Conservation (phyloP, 352 stramenopile species). For the Globisporangium splendens region DNA sequence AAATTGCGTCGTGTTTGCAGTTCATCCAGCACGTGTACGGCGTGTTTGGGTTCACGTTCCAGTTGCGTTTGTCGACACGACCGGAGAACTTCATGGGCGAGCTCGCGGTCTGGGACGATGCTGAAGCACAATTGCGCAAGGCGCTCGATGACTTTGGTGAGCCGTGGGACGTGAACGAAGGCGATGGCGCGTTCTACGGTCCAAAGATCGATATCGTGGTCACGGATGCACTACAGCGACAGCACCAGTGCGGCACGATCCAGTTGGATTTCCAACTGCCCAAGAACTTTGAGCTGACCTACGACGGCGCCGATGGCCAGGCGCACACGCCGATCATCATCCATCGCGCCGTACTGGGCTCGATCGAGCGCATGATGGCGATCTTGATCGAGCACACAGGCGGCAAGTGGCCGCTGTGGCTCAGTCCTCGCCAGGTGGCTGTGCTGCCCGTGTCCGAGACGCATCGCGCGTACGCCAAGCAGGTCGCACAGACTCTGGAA, state of each 20-base stretch:
- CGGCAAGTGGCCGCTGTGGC: conserved; percentile 97
- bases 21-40: conserved; percentile 94
- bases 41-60: conserved; percentile 95
- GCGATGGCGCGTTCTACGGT: conserved; percentile 96
- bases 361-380: conserved; percentile 97
- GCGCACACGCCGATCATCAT: conserved; percentile 97
- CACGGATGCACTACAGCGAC: conserved; percentile 93
- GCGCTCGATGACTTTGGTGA: conserved; percentile 68
- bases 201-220: conserved; percentile 99
- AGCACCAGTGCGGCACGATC: conserved; percentile 97
- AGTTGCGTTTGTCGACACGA: conserved; percentile 91
- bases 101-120: conserved; percentile 92
- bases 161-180: conserved; percentile 89
- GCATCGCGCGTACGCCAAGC: conserved; percentile 55
- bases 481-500: conserved; percentile 45
- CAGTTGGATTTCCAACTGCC: conserved; percentile 98
- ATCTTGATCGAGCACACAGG: conserved; percentile 97
- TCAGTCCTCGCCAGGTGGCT: conserved; percentile 81
- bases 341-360: conserved; percentile 95
- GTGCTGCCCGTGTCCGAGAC: conserved; percentile 68
- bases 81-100: conserved; percentile 94
- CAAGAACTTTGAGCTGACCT: conserved; percentile 94
- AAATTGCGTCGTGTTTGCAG: conserved; percentile 92
- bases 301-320: conserved; percentile 84
- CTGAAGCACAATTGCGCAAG: conserved; percentile 68